A percentile compares a stretch with the other conserved stretches of the same genome.
Conservation (phyloP, 2,329 filamentous ascomycete genomes). For the Aspergillus brunneoviolaceus region DNA sequence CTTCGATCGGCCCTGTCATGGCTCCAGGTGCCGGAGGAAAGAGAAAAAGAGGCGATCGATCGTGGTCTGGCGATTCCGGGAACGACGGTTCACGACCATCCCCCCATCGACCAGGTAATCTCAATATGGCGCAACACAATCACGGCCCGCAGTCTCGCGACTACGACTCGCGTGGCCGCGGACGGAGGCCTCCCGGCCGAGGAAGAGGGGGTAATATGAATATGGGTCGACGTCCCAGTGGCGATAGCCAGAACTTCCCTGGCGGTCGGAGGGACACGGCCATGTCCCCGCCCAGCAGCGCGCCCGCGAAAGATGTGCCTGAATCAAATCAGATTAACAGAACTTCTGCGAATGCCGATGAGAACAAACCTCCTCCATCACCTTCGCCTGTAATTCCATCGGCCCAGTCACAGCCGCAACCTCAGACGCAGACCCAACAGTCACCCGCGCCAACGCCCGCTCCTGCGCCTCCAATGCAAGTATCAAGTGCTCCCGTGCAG, state of each 20-base stretch:
- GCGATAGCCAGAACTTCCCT: constrained; percentile 37
- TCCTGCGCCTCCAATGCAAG: constrained; percentile 6
- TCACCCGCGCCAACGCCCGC: constrained; percentile 19
- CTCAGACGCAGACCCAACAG: constrained; percentile 19
- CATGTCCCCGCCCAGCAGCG: constrained; percentile 33
- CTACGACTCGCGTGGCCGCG: constrained; percentile 40
- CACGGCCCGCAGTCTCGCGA: constrained; percentile 40
- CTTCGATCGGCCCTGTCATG: constrained; percentile 43
- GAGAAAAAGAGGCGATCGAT: constrained; percentile 53
- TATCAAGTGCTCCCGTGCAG: constrained; percentile 14
- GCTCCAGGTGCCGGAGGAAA: constrained; percentile 53
- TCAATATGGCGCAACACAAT: constrained; percentile 55
- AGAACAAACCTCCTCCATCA: constrained; percentile 20
- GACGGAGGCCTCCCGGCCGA: constrained; percentile 39
- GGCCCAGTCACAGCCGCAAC: constrained; percentile 18
- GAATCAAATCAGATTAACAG: constrained; percentile 34
- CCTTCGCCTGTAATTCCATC: constrained; percentile 18
- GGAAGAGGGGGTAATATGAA: constrained; percentile 36
- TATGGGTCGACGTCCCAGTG: constrained; percentile 34
- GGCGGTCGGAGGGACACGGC: constrained; percentile 30
- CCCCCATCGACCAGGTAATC: constrained; percentile 47
- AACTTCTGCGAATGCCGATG: constrained; percentile 18
- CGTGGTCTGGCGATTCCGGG: constrained; percentile 44
- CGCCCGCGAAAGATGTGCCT: constrained; percentile 28
- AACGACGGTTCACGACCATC: constrained; percentile 45